Base-by-base conservation (phyloP, 202 grass and related monocot genomes). In the Elaeis oleifera region DNA sequence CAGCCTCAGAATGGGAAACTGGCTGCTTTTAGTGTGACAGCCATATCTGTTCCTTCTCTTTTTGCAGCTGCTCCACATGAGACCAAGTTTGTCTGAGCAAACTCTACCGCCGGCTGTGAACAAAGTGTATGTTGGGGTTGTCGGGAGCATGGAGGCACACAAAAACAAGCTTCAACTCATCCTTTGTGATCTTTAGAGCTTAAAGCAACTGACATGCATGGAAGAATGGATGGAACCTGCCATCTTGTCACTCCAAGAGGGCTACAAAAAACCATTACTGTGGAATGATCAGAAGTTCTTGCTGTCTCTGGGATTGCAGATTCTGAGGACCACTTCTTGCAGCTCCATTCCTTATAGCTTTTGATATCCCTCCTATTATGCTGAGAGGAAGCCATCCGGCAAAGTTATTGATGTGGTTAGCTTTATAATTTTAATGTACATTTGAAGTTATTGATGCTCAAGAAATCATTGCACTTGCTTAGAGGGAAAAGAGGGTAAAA, bases 1-100 rank as follows among this genome's bases (percentile, higher is more conserved):
- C 18, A 56, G 87, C 83, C 83, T 53, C 87, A 90, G 65, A 86
- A 90, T 4, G 83, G 87, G 73, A 86, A 87, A 66, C 73, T 78
- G 1, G 57, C 60, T 26, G 80, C 72, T 50, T 68, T 70, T 77
- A 90, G 73, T 31, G 73, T 63, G 17, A 73, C 72, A 13, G 67
- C 79, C 73, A 86, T 71, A 74, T 64, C 73, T 0, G 18, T 16
- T 0, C 83, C 83, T 50, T 86, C 76, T 1, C 72, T 76, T 18
- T 25, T 70, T 6, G 0, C 23, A 54, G 83, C 70, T 18, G 79
- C 87, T 23, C 70, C 83, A 70, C 76, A 86, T 5, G 73, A 83
- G 67, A 87, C 76, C 26, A 86, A 90, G 68, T 83, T 90, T 19
- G 76, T 56, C 67, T 90, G 83, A 16, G 83, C 82, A 61, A 86